Evolutionary conservation across 768 basidiomycete species (phyloP).

Genomic region (Tricholoma sp.): DNA sequence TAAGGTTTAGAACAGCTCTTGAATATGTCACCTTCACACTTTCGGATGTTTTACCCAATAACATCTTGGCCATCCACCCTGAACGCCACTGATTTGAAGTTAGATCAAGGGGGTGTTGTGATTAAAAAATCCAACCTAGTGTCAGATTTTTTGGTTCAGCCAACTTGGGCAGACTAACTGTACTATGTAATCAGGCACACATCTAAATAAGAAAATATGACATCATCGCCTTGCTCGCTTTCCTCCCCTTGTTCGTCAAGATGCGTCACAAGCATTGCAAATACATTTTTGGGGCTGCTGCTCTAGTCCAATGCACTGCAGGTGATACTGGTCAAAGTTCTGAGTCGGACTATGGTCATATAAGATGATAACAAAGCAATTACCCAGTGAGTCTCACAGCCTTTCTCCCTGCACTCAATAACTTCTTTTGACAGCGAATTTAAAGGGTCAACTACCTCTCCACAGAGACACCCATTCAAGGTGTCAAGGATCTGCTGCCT

Average conservation of each 20-base stretch:
- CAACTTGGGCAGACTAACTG: not conserved
- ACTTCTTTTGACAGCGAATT: not conserved
- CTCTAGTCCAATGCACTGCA: not conserved
- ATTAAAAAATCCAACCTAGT: no score
- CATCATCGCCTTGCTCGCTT: not conserved
- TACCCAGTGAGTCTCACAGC: not conserved
- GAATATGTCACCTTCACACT: no score
- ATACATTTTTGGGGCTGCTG: not conserved
- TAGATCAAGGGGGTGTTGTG: not conserved
- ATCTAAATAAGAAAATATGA: not conserved
- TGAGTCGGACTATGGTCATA: no score
- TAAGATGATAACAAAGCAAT: not conserved
- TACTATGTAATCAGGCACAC: not conserved
- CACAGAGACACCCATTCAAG: no score
- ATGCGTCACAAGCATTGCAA: not conserved
- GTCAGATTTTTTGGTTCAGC: not conserved
- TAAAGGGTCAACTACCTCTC: no score
- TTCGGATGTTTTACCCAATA: no score
- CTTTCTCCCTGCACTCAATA: not conserved
- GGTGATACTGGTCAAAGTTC: no score
- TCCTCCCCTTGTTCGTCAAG: not conserved
- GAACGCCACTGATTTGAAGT: no score
- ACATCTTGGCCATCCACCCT: no score
- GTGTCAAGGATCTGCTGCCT: no score
- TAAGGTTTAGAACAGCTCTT: no score